Conservation (phyloP, 495 filamentous ascomycete species). For the Penicillium odoratum region DNA sequence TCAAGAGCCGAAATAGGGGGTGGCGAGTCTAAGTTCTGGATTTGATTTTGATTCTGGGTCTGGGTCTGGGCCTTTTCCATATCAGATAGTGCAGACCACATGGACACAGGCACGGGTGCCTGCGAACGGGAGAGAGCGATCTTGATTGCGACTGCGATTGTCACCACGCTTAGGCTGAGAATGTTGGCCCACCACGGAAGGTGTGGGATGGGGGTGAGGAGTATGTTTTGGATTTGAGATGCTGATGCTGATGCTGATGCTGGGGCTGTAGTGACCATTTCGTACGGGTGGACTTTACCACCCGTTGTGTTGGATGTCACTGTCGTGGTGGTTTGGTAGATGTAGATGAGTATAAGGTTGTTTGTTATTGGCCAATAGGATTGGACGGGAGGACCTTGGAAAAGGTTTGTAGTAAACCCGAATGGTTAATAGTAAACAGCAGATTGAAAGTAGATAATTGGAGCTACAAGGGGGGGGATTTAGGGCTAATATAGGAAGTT, state of each 20-base stretch:
- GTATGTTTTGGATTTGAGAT: background rate
- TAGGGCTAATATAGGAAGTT: constrained; percentile 3
- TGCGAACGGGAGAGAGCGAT: background rate
- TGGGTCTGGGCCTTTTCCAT: constrained; percentile 23
- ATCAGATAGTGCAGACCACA: constrained; percentile 1
- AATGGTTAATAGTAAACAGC: too few species aligned
- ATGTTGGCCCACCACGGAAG: background rate
- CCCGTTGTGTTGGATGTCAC: background rate
- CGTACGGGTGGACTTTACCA: background rate
- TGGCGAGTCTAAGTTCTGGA: constrained; percentile 10
- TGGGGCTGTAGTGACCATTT: background rate
- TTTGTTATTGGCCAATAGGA: too few species aligned
- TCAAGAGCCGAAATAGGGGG: constrained; percentile 34
- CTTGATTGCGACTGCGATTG: background rate
- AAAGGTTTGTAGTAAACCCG: background rate
- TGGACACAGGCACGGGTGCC: background rate
- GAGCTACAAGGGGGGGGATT: background rate
- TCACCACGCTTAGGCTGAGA: constrained; percentile 1
- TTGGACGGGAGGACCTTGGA: too few species aligned
- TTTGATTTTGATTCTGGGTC: too few species aligned
- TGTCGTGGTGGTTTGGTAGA: background rate
- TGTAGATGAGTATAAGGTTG: background rate
- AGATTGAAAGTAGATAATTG: background rate
- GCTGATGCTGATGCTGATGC: background rate
- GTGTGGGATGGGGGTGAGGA: constrained; percentile 1